Percentiles rank a stretch among this genome's conserved stretches.
Conservation (phyloP, 495 filamentous ascomycete species). For the Chaetomium cochliodes region DNA sequence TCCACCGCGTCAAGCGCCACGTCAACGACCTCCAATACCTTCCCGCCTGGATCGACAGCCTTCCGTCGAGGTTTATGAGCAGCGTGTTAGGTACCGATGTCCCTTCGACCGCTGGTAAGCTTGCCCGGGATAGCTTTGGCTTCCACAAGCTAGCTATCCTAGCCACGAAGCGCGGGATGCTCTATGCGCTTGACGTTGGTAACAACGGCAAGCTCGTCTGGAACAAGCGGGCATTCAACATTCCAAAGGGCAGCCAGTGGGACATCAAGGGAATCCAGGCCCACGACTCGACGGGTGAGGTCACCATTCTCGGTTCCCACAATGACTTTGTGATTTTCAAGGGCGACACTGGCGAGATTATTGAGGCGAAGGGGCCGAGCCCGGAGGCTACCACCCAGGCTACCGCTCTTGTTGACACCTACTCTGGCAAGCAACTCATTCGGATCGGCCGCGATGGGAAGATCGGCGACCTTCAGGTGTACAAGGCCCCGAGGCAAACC, state of each 20-base stretch:
- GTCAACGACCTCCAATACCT: constrained; percentile 72
- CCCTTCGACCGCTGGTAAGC: constrained; percentile 47
- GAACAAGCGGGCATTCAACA: constrained; percentile 59
- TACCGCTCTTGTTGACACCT: constrained; percentile 52
- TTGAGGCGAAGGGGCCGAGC: constrained; percentile 44
- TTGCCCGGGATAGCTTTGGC: constrained; percentile 76
- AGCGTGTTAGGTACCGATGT: constrained; percentile 62
- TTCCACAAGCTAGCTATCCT: constrained; percentile 79
- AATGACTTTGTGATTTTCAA: constrained; percentile 59
- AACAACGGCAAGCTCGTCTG: constrained; percentile 74
- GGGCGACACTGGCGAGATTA: constrained; percentile 55
- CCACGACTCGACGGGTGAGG: constrained; percentile 51
- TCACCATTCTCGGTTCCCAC: constrained; percentile 58
- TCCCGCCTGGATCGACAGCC: constrained; percentile 65
- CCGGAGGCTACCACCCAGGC: constrained; percentile 41
- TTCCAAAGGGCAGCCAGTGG: constrained; percentile 56
- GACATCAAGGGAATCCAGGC: constrained; percentile 66
- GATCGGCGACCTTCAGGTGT: constrained; percentile 40
- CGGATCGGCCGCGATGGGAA: constrained; percentile 50
- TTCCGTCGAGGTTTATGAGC: constrained; percentile 64
- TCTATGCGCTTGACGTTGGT: constrained; percentile 76
- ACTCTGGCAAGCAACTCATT: constrained; percentile 50
- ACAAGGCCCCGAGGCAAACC: constrained; percentile 46
- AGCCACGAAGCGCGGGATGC: constrained; percentile 73
- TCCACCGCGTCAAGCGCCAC: constrained; percentile 84